Evolutionary conservation across 352 stramenopile genomes (phyloP), one percentile per base, ranked within the genome.

Genomic region (Pythium guiyangense): DNA sequence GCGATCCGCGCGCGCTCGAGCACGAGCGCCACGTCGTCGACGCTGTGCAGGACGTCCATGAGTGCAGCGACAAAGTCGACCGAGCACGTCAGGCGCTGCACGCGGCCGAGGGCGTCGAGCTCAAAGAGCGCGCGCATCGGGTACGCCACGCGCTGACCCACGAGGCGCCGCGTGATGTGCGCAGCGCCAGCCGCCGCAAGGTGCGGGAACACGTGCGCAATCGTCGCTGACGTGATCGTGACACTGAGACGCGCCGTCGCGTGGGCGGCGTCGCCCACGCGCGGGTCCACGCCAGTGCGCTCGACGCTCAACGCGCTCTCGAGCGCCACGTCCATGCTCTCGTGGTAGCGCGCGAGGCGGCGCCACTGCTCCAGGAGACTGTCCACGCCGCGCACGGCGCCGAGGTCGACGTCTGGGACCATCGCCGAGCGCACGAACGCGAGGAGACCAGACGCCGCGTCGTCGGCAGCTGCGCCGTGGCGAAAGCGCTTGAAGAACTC

Each of bases 401-500:
- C 59, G n/a, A 62, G 35, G 0, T 26, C 25, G 12, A 70, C 45
- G 29, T 67, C 43, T 1, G 52, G 43, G 1, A 52, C 29, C 54
- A 64, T 59, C 10, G 31, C 49, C 12, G 59, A 40, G 12, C 59
- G 51, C 25, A 70, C 40, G 47, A 67, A 70, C 20, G 48, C 51
- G 31, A 64, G 34, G 25, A 67, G 64, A 4, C n/a, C 14, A 12
- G 20, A 6, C 17, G 18, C 14, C 49, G 26, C 1, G 20, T 10
- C 44, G 25, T 60, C 22, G 6, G 14, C 3, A 6, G 22, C 15
- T 10, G 45, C 51, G 11, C 62, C 66, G 39, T 74, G 56, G 4
- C 61, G 55, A 34, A 74, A 72, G 14, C 67, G 34, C 10, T 49
- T 52, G 42, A 69, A 72, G 42, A 58, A 59, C 29, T 69, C 57